These are phyloP conservation scores for Spirogloea muscicola DNA, from an alignment of 139 green algal species.

Conservation along the genomic window DNA sequence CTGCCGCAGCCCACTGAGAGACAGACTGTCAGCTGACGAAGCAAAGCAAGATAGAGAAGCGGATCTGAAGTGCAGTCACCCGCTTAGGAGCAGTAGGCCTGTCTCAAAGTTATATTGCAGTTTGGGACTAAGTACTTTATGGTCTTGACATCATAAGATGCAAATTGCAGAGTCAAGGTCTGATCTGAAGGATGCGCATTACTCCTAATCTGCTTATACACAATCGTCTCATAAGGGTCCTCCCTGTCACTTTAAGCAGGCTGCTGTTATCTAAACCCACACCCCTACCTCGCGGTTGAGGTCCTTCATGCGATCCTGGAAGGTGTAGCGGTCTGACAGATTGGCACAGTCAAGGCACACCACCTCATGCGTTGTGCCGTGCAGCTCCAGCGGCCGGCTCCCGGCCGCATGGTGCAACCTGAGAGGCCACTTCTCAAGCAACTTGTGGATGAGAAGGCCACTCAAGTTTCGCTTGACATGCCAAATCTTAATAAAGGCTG, in stretches of 20 bases:
- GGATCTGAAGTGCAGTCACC: neutral
- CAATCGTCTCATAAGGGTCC: neutral
- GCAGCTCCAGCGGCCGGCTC: slow-evolving; percentile 76
- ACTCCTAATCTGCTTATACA: slow-evolving; percentile 1
- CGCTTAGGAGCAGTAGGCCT: too few relatives aligned
- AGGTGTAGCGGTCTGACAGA: neutral
- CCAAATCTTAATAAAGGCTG: too few relatives aligned
- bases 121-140: too few relatives aligned
- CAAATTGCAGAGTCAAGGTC: neutral
- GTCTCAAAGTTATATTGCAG: too few relatives aligned
- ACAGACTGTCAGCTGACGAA: neutral
- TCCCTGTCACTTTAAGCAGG: too few relatives aligned
- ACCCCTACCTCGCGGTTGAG: slow-evolving; percentile 30
- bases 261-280: too few relatives aligned
- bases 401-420: slow-evolving; percentile 9
- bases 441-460: too few relatives aligned
- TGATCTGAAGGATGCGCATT: neutral
- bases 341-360: slow-evolving; percentile 45
- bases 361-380: slow-evolving; percentile 86
- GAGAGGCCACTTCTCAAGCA: too few relatives aligned
- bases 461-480: too few relatives aligned
- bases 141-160: slow-evolving; percentile 1
- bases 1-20: slow-evolving; percentile 19
- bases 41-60: neutral
- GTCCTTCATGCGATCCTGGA: slow-evolving; percentile 1